phyloP scores from a whole-genome alignment of 768 basidiomycete genomes.

The Ramaria sp. region DNA sequence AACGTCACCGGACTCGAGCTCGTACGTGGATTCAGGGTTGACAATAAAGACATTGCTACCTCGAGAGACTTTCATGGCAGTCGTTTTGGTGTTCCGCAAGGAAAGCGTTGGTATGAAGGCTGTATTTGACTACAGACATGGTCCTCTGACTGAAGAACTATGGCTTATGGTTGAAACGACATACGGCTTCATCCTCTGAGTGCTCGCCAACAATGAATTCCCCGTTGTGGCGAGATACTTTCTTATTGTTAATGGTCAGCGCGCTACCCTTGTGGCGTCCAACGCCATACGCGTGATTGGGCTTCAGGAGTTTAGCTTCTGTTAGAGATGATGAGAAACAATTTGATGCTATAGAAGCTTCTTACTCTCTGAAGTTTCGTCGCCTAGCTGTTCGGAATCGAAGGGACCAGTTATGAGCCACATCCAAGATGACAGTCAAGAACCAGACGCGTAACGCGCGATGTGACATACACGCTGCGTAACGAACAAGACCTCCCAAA shows the following conservation, averaged over 20 bases:
- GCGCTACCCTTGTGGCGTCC: constrained; percentile 40
- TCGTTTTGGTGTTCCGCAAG: constrained; percentile 37
- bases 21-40: constrained; percentile 26
- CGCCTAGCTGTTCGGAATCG: constrained; percentile 28
- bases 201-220: constrained; percentile 44
- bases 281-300: constrained; percentile 39
- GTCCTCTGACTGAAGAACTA: not conserved
- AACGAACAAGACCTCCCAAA: not conserved
- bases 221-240: constrained; percentile 54
- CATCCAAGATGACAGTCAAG: constrained; percentile 24
- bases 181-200: constrained; percentile 42
- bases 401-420: constrained; percentile 48
- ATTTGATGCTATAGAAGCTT: constrained; percentile 12
- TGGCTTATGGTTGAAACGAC: constrained; percentile 16
- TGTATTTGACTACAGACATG: constrained; percentile 35
- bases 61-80: constrained; percentile 32
- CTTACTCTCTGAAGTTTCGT: constrained; percentile 29
- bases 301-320: constrained; percentile 53
- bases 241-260: constrained; percentile 46
- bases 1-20: constrained; percentile 44
- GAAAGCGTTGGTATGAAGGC: constrained; percentile 35
- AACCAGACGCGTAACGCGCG: constrained; percentile 1
- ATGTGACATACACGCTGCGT: not conserved
- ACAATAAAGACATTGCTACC: constrained; percentile 23
- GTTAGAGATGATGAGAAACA: not conserved